Base-by-base conservation (phyloP, 129 eudicot genomes). In the Flaveria sonorensis region DNA sequence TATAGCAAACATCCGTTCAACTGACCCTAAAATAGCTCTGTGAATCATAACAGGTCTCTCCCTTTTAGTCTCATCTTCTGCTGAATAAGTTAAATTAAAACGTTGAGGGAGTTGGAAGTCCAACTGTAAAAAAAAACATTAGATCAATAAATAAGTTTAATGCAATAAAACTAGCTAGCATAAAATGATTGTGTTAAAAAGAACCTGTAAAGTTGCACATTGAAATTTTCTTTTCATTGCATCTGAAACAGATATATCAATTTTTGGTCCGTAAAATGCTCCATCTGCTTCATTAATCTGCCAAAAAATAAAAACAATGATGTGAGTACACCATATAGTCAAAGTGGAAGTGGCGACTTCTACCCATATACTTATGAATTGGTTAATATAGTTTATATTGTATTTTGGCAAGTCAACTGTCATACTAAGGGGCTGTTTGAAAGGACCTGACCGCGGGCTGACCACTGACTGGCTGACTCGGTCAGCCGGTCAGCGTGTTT, bases 261-360 rank as follows among this genome's bases (percentile, higher is more conserved):
- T 95, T 81, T 95, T 95, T 47, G 99, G 99, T 66, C 99, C 99
- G 55, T 95, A 95, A 85, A 95, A 95, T 72, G 99, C 99, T 28
- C 99, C 99, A 83, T 95, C 96, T 2, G 88, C 97, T 84, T 95
- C 96, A 83, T 95, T 92, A 70, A 95, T 85, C 94, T 89, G 82
- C 26, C 16, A 70, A 36, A 3, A 20, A 23, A 12, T 10, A 12
- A 19, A 47, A 26, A 30, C 14, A 57, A 26, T 48, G n/a, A 60
- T 43, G 1, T 16, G 55, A 47, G 28, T 47, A 43, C 39, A 53
- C 50, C 67, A 72, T 6, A 72, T 51, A 55, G 36, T 24, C 32
- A 21, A 12, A 26, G 15, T 23, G 16, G 26, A 60, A 13, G 16
- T 19, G 59, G 21, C 21, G 21, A 52, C 59, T 16, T 57, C 63